Conservation (phyloP, 2,329 filamentous ascomycete genomes). For the Verticillium tricorpus region DNA sequence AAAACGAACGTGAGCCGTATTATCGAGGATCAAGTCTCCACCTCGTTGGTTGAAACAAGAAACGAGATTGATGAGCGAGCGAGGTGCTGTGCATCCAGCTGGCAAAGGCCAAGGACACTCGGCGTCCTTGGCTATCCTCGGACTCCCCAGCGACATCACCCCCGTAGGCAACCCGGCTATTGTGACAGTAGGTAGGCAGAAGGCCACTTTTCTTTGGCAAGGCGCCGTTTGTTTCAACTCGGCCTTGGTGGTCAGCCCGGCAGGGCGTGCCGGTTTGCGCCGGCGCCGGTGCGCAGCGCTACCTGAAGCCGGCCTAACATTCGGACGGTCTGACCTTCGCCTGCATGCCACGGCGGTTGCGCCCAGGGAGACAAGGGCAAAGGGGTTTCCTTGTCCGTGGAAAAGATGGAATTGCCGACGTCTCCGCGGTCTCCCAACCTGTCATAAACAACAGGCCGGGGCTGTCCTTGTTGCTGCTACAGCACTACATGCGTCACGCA, state of each 20-base stretch:
- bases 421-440: neutral
- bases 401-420: neutral
- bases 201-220: neutral
- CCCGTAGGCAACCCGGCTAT: neutral
- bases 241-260: neutral
- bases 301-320: neutral
- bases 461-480: neutral
- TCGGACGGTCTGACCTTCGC: neutral
- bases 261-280: neutral
- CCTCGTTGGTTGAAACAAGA: neutral
- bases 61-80: neutral
- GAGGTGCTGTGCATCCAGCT: neutral
- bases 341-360: neutral
- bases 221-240: neutral
- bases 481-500: neutral
- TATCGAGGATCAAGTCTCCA: neutral
- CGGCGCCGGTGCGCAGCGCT: neutral
- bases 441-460: neutral
- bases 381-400: neutral
- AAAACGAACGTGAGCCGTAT: neutral
- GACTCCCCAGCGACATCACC: neutral
- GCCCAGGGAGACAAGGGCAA: neutral
- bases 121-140: neutral
- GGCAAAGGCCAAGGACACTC: neutral
- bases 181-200: neutral